Evolutionary conservation across 768 basidiomycete species (phyloP), one percentile per base, ranked within the genome.

Genomic region (Mycena latifolia): DNA sequence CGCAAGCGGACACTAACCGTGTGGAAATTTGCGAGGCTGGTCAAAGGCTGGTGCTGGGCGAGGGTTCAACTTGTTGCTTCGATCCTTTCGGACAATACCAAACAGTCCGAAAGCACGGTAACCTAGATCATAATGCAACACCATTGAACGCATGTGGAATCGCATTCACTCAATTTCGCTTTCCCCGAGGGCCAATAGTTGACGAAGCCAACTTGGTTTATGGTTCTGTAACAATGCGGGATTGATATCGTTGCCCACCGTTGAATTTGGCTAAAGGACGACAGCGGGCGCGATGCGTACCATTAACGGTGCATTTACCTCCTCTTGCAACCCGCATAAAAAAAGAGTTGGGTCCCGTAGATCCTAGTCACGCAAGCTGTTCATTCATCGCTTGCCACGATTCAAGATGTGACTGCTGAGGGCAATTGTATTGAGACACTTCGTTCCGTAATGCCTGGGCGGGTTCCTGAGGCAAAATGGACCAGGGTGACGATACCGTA

Each of bases 361-460:
- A 43, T 43, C 41, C 41, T 43, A 43, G n/a, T 43, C 41, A 43
- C 20, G 41, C 41, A 43, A 43, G 41, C 41, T 43, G 41, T 43
- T 43, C 41, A 43, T 43, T 43, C 41, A 43, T 43, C 41, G 41
- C 41, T 43, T 43, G 41, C 41, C 41, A 43, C 41, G 10, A 43
- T 43, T 43, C 41, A 43, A 43, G 41, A 43, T 43, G 41, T 43
- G 41, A 43, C 41, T 43, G 41, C 41, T 43, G 41, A 43, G 41
- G 41, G 41, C 43, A 56, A 50, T 58, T 58, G 57, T 58, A 58
- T 58, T 58, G 31, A 58, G 48, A 48, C 6, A 35, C 46, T 58
- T 58, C 57, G 57, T 48, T 50, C 47, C 57, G n/a, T 58, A 58
- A 58, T 58, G 57, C 46, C 57, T 57, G 57, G 57, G 57, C 57